Percentiles rank a stretch among this genome's conserved stretches.
These are phyloP conservation scores for Corylus americana DNA, from an alignment of 306 rosid species.

Conservation along the genomic window DNA sequence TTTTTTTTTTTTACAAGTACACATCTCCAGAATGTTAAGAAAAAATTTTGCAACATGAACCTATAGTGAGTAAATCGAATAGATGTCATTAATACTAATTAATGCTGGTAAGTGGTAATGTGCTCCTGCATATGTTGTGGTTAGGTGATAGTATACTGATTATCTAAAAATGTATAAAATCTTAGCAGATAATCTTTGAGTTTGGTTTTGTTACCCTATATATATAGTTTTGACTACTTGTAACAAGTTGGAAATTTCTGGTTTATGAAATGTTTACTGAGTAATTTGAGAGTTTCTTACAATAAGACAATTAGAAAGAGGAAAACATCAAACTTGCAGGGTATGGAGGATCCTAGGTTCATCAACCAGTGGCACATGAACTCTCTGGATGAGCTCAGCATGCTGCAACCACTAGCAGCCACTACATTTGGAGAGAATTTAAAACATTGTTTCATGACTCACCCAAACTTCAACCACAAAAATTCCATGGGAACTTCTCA, in stretches of 20 bases:
- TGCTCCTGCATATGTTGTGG: background rate
- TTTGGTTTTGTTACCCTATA: no score
- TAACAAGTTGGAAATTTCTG: background rate
- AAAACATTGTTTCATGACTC: conserved; percentile 43
- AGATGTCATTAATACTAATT: no score
- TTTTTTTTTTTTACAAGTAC: no score
- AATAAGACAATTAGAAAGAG: background rate
- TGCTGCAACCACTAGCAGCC: conserved; percentile 42
- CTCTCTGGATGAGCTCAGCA: conserved; percentile 51
- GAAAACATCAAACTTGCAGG: conserved; percentile 39
- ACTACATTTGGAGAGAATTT: conserved; percentile 57
- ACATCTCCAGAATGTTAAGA: no score
- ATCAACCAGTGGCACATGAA: conserved; percentile 62
- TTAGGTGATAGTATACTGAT: background rate
- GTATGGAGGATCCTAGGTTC: conserved; percentile 63
- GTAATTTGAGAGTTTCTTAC: conserved; percentile 7
- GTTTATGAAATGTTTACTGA: background rate
- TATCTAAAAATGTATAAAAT: background rate
- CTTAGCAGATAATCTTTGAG: background rate
- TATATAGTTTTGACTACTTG: background rate
- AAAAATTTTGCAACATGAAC: no score
- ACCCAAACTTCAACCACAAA: conserved; percentile 45
- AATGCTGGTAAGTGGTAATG: conserved; percentile 40
- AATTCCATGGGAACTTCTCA: conserved; percentile 39
- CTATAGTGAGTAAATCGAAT: no score